phyloP scores from a whole-genome alignment of 2,329 filamentous ascomycete genomes.

The Allantophomopsis lycopodina region DNA sequence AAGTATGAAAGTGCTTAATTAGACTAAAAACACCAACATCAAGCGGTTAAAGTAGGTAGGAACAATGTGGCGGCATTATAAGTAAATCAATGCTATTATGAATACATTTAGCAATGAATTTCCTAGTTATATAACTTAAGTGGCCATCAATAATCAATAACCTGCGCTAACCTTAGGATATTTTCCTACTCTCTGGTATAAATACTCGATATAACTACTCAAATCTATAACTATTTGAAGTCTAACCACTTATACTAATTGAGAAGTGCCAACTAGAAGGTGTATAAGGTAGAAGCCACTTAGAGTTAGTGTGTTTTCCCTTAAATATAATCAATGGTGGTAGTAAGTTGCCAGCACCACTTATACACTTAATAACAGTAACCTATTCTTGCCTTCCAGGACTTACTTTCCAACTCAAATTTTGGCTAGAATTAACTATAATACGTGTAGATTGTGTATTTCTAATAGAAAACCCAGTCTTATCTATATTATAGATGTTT shows the following conservation, averaged over 20 bases:
- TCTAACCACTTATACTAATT: neutral
- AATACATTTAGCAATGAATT: neutral
- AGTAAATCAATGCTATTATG: slow-evolving; percentile 1
- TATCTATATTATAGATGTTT: slow-evolving; percentile 1
- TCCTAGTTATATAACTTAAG: slow-evolving; percentile 1
- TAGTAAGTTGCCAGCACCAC: neutral
- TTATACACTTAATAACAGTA: neutral
- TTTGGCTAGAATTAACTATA: neutral
- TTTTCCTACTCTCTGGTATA: neutral
- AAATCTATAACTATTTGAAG: neutral
- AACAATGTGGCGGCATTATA: neutral
- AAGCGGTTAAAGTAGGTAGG: neutral
- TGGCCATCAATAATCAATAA: neutral
- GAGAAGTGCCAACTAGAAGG: neutral
- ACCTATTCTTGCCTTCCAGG: neutral
- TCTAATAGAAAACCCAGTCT: neutral
- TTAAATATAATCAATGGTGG: slow-evolving; percentile 2
- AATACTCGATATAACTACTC: too few relatives aligned
- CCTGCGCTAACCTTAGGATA: neutral
- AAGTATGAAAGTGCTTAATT: slow-evolving; percentile 6
- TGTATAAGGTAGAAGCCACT: neutral
- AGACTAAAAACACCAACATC: neutral
- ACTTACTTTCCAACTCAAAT: neutral
- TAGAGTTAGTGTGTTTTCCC: neutral
- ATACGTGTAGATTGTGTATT: neutral